Conservation (phyloP, 495 filamentous ascomycete species). For the Aspergillus sclerotiicarbonarius region DNA sequence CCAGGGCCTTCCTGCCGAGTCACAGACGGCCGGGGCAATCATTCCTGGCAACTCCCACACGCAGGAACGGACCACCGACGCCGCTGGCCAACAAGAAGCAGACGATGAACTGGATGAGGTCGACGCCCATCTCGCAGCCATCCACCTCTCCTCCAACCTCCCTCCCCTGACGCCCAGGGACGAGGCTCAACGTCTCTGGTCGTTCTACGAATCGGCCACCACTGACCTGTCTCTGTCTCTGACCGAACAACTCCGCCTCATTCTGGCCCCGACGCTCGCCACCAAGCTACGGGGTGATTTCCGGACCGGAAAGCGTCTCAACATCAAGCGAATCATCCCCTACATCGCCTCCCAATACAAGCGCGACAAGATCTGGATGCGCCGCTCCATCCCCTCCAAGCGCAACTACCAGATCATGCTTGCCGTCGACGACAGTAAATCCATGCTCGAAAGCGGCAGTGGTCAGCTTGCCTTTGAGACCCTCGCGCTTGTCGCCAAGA, state of each 20-base stretch:
- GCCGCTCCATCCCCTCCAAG: constrained; percentile 83
- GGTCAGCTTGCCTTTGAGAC: constrained; percentile 82
- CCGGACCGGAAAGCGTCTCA: constrained; percentile 95
- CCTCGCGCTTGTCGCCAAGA: constrained; percentile 80
- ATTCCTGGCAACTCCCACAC: constrained; percentile 39
- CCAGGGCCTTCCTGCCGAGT: constrained; percentile 36
- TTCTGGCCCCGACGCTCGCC: constrained; percentile 88
- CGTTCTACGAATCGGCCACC: constrained; percentile 75
- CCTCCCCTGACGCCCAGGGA: constrained; percentile 41
- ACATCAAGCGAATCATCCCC: constrained; percentile 98
- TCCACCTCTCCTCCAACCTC: constrained; percentile 58
- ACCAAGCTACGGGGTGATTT: constrained; percentile 97
- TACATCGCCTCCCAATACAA: constrained; percentile 98
- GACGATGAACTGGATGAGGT: constrained; percentile 68
- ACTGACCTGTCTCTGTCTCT: constrained; percentile 81
- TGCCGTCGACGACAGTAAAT: constrained; percentile 91
- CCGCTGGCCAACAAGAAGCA: constrained; percentile 41
- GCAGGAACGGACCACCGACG: constrained; percentile 29
- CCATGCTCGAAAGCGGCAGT: constrained; percentile 76
- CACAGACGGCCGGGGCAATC: constrained; percentile 42
- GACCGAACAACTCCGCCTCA: constrained; percentile 91
- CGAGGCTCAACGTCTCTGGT: constrained; percentile 80
- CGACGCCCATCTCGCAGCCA: constrained; percentile 69
- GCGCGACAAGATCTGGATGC: constrained; percentile 99
- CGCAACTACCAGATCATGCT: constrained; percentile 95